phyloP scores from a whole-genome alignment of 2,329 filamentous ascomycete genomes.

The Conoideocrella luteorostrata region DNA sequence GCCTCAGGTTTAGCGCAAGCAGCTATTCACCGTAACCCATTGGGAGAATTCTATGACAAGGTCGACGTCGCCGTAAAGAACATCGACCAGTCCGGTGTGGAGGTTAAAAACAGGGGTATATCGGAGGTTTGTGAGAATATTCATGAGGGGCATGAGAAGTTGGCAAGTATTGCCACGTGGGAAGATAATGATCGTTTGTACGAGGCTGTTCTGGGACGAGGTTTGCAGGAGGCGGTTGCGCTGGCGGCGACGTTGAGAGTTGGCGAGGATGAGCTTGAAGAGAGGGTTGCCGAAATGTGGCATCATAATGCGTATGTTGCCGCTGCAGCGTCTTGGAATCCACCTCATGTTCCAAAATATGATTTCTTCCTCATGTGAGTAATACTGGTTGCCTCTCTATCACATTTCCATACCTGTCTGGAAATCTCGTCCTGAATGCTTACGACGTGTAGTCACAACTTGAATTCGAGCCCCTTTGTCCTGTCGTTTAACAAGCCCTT shows the following conservation, averaged over 20 bases:
- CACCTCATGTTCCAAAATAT: slow-evolving; percentile 61
- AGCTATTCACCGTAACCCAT: slow-evolving; percentile 57
- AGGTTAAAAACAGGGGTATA: slow-evolving; percentile 19
- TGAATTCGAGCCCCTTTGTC: slow-evolving; percentile 70
- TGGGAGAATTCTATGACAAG: slow-evolving; percentile 46
- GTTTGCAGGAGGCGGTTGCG: slow-evolving; percentile 55
- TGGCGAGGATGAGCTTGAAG: slow-evolving; percentile 47
- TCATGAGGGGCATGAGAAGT: slow-evolving; percentile 41
- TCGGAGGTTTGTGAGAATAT: slow-evolving; percentile 57
- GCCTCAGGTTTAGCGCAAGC: slow-evolving; percentile 75
- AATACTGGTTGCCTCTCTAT: neutral
- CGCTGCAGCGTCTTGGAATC: slow-evolving; percentile 52
- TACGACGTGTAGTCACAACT: slow-evolving; percentile 57
- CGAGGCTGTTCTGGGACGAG: slow-evolving; percentile 61
- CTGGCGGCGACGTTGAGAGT: slow-evolving; percentile 55
- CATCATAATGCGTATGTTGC: slow-evolving; percentile 50
- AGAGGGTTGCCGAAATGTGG: slow-evolving; percentile 57
- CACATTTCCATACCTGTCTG: neutral
- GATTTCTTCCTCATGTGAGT: slow-evolving; percentile 69
- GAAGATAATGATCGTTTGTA: slow-evolving; percentile 57
- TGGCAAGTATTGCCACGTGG: slow-evolving; percentile 42
- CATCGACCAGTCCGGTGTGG: slow-evolving; percentile 9
- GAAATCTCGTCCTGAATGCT: neutral
- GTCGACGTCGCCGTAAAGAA: slow-evolving; percentile 42
- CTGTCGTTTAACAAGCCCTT: slow-evolving; percentile 58